Base-by-base conservation (phyloP, 2,329 filamentous ascomycete species). In the Scopulariopsis brevicaulis region DNA sequence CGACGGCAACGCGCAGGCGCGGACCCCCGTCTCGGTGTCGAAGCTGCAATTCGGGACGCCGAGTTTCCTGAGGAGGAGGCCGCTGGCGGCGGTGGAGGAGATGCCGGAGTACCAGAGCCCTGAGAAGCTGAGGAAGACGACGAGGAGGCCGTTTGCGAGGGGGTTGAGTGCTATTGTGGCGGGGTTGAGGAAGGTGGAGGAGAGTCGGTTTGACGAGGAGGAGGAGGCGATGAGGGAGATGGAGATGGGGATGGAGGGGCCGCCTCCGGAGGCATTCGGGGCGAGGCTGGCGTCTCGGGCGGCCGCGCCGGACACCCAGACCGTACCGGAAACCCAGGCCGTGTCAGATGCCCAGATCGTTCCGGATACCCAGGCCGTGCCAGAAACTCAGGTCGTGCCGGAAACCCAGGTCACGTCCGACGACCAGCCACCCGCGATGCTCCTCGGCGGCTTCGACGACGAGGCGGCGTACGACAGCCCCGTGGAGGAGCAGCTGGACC, bases 131-230 rank as follows among this genome's bases (percentile, higher is more conserved):
- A 65, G 82, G 3, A 72, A 78, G 40, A 68, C 84, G 28, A 84
- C 81, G 2, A 76, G 76, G 48, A 85, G 83, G 64, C 80, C 82
- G 10, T 71, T 89, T n/a, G 82, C 82, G 1, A 78, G 86, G 59
- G 87, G 86, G 32, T 70, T 94, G 58, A 92, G 87, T 67, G 85
- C 82, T 61, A 86, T 92, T 62, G 85, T 93, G 24, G 84, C 86
- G 22, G 81, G 81, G 25, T 73, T 93, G 62, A 78, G 85, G 60
- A 84, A 83, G 65, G 77, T 89, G 58, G 84, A 90, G 67, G 86
- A 90, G 56, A 82, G 88, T 52, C 74, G 75, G 20, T 73, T 86
- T 57, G 87, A 90, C 55, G 88, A 92, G 28, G 87, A 93, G 37
- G 73, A 89, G 60, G 88, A 91, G 8, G 83, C 85, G 1, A 71